Conservation (phyloP, 495 filamentous ascomycete species). For the Podospora pseudoanserina region DNA sequence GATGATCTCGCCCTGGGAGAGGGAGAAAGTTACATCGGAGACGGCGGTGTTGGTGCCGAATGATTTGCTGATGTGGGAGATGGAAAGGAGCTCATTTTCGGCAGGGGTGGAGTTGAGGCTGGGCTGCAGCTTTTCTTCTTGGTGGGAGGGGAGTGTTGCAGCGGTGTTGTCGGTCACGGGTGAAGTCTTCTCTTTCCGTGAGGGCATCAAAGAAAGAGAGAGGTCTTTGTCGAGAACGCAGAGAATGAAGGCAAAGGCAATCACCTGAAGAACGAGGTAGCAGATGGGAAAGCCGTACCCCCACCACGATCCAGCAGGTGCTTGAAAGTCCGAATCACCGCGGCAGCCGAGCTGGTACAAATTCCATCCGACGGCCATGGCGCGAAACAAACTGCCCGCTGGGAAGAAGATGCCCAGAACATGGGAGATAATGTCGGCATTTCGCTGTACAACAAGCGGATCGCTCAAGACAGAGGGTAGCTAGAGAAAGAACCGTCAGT, state of each 20-base stretch:
- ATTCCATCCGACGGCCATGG: conserved; percentile 68
- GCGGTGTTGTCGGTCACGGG: background rate
- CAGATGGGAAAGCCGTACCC: conserved; percentile 73
- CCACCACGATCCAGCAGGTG: conserved; percentile 61
- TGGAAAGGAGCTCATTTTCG: conserved; percentile 57
- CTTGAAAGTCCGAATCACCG: conserved; percentile 48
- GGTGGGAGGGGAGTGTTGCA: conserved; percentile 18
- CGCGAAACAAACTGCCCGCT: conserved; percentile 60
- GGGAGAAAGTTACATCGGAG: conserved; percentile 71
- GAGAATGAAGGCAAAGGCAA: conserved; percentile 60
- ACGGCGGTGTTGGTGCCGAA: conserved; percentile 67
- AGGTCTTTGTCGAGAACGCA: conserved; percentile 68
- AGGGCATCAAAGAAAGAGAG: conserved; percentile 19
- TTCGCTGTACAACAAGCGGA: conserved; percentile 59
- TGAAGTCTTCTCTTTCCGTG: background rate
- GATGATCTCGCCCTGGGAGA: conserved; percentile 70
- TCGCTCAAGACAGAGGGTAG: conserved; percentile 59
- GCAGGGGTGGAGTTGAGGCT: conserved; percentile 23
- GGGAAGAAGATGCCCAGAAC: conserved; percentile 65
- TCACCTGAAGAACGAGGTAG: conserved; percentile 64
- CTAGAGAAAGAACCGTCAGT: conserved; percentile 38
- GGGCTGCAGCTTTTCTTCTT: conserved; percentile 36
- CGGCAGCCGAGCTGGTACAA: conserved; percentile 65
- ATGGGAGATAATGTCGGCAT: conserved; percentile 52
- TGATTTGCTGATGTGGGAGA: conserved; percentile 70